Conservation (phyloP, 2,329 filamentous ascomycete species). For the Paraphaeosphaeria minitans region DNA sequence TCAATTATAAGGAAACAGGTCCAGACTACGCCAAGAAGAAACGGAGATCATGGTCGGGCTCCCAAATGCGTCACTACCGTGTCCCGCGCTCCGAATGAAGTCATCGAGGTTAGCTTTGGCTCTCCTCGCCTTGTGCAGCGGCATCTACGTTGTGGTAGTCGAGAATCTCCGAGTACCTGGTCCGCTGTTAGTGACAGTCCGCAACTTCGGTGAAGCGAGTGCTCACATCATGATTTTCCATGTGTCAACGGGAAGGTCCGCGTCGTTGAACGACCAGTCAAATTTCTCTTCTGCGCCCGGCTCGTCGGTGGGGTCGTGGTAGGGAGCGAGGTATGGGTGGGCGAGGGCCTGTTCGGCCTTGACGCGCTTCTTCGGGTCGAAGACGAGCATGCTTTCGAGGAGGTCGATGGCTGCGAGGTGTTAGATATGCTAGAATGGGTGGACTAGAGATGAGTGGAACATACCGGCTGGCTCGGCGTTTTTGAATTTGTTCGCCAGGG, state of each 20-base stretch:
- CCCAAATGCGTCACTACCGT: conserved; percentile 12
- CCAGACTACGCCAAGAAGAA: conserved; percentile 14
- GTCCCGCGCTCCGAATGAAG: not conserved
- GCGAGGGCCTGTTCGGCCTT: conserved; percentile 83
- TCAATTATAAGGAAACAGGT: conserved; percentile 21
- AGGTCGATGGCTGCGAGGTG: conserved; percentile 76
- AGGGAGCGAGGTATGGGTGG: conserved; percentile 92
- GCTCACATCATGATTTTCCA: conserved; percentile 99
- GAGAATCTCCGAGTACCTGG: conserved; percentile 96
- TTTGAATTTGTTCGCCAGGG: conserved; percentile 87
- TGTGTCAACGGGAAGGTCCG: conserved; percentile 95
- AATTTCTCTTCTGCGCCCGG: conserved; percentile 96
- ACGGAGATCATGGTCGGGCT: conserved; percentile 7
- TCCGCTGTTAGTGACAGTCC: conserved; percentile 22
- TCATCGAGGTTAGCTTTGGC: conserved; percentile 34
- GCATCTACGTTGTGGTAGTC: conserved; percentile 94
- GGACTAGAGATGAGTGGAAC: conserved; percentile 28
- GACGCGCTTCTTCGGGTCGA: conserved; percentile 95
- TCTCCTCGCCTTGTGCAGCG: conserved; percentile 55
- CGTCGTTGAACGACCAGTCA: conserved; percentile 99
- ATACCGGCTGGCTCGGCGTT: conserved; percentile 86
- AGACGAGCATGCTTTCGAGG: conserved; percentile 95
- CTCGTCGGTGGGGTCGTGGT: conserved; percentile 97
- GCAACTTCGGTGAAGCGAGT: not conserved
- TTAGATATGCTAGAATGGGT: conserved; percentile 6